Base-by-base conservation (phyloP, 2,329 filamentous ascomycete genomes). In the Xylaria sp. region DNA sequence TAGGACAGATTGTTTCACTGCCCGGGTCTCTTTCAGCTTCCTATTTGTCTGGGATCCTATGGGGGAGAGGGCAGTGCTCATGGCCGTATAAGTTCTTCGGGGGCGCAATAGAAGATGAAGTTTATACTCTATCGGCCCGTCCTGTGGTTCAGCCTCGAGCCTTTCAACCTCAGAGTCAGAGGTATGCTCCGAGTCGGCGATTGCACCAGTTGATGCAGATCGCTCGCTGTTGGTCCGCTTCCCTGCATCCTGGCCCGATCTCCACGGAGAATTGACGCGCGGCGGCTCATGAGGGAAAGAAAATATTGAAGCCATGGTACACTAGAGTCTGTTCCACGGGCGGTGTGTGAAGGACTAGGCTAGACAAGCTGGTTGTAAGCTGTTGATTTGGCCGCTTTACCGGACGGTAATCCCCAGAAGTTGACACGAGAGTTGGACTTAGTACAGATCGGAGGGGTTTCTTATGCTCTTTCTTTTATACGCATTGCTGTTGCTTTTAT, bases 51-150 rank as follows among this genome's bases (percentile, higher is more conserved):
- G 73, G 17, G 74, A 75, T 17, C 74, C 74, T 1, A 70, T 64
- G 25, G 73, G 68, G 19, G 66, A 66, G 19, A 66, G 58, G 3
- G 74, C 81, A 1, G 92, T 96, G 67, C 87, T 93, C 74, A 89
- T 89, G 31, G 83, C 85, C 35, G 82, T 83, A 75, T 93, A 96
- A 6, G 85, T 86, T 63, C 92, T 85, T 60, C 94, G 85, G 15
- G 90, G 88, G 35, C 93, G 87, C 53, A 97, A 80, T 6, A 98
- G 83, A 5, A 99, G 81, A 77, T 98, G 95, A 43, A 99, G 79
- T 76, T 99, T 99, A 79, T 99, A 99, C 77, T 99, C 95, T 0
- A 92, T 96, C 17, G 95, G 93, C 0, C 95, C 95, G 65, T 96
- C 90, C 73, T 98, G 93, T 5, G 94, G 94, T 75, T 99, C 95